Base-by-base conservation (phyloP, 2,329 filamentous ascomycete genomes). In the Cercospora janseana region DNA sequence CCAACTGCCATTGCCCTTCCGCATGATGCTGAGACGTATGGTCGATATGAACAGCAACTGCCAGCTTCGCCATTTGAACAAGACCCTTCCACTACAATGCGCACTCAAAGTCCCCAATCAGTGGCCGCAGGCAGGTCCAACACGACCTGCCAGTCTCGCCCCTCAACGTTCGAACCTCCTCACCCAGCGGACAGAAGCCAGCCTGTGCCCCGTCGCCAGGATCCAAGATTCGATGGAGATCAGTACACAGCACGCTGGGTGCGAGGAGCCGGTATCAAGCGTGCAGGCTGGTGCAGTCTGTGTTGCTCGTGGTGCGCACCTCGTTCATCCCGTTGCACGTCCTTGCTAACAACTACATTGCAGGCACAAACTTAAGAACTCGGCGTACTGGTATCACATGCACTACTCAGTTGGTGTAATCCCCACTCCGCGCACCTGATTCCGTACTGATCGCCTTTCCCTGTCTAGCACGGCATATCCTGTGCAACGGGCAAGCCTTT, bases 201-300 rank as follows among this genome's bases (percentile, higher is more conserved):
- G 27, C 24, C 21, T 13, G 34, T 29, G n/a, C 58, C 58, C 8
- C 55, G 49, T 34, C 57, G 43, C 16, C 60, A 65, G 43, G 45
- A 37, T 20, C 52, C 60, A 52, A 80, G 88, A 40, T 94, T 90
- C 61, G 83, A 84, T 45, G 87, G 86, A 41, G 88, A 94, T 63
- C 70, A 93, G 49, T 93, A 93, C 72, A 92, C 88, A 1, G 88
- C 88, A 1, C 79, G 77, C 60, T 94, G 87, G 87, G 86, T 93
- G 15, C 84, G 88, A 27, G 88, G 88, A 16, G 86, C 92, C 56
- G 88, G 88, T 20, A 90, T 90, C 71, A 90, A 91, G 74, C 84
- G 88, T 32, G 88, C 92, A 68, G 88, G 88, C 3, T 95, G 88
- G 88, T 94, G 88, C 63, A 87, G 88, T 16, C 87, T 92, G 60